Conservation (phyloP, 2,329 filamentous ascomycete species). For the Fusarium sp. region DNA sequence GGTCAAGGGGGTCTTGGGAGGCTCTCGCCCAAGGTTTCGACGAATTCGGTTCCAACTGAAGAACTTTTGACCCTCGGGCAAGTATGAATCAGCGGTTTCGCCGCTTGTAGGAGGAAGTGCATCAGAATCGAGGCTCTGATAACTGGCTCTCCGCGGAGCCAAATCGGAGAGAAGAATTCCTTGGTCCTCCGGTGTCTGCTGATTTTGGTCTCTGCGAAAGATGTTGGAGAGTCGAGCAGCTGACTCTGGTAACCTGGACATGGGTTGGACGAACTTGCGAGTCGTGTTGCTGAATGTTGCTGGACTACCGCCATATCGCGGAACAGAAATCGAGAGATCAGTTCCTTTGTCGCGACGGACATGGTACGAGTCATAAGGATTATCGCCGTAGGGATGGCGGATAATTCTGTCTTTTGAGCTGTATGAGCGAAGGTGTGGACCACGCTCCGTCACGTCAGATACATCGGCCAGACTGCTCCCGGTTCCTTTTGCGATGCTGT, state of each 20-base stretch:
- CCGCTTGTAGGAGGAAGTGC: neutral
- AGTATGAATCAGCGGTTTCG: neutral
- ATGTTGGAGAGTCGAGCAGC: constrained; percentile 44
- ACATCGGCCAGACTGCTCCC: constrained; percentile 60
- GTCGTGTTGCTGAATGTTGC: constrained; percentile 39
- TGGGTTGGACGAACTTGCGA: constrained; percentile 33
- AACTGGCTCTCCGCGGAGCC: constrained; percentile 44
- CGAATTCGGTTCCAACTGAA: constrained; percentile 46
- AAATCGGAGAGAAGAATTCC: constrained; percentile 39
- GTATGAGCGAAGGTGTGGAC: constrained; percentile 34
- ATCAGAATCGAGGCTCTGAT: constrained; percentile 49
- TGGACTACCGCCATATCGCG: constrained; percentile 27
- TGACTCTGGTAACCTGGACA: constrained; percentile 39
- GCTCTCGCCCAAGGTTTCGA: constrained; percentile 39
- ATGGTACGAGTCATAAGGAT: constrained; percentile 23
- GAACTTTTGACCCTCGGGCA: neutral
- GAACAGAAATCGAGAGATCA: constrained; percentile 37
- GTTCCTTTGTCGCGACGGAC: constrained; percentile 41
- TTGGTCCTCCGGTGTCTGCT: constrained; percentile 9
- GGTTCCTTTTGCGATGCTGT: constrained; percentile 45
- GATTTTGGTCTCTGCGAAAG: constrained; percentile 37
- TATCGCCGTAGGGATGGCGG: constrained; percentile 39
- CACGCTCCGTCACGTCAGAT: constrained; percentile 50
- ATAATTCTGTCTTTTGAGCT: constrained; percentile 45
- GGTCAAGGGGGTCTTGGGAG: constrained; percentile 37